Evolutionary conservation across 352 stramenopile species (phyloP).

Genomic region (Phytophthora capsici): DNA sequence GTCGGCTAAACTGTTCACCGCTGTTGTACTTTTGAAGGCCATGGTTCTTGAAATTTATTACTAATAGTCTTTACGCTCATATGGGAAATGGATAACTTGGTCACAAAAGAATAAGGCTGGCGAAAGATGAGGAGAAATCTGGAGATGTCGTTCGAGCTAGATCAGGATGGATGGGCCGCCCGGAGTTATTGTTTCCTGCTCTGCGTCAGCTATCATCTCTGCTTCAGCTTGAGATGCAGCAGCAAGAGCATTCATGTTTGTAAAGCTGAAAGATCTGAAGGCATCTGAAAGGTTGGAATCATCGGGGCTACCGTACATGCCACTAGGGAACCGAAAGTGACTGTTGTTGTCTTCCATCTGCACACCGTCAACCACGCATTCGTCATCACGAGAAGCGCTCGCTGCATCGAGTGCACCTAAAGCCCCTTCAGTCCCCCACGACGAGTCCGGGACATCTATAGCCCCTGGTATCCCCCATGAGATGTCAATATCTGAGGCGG

Average conservation of each 20-base stretch:
- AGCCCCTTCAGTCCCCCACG: slow-evolving; percentile 23
- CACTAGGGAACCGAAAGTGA: slow-evolving; percentile 64
- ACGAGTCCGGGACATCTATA: slow-evolving; percentile 9
- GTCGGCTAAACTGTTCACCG: background rate
- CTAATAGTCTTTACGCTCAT: slow-evolving; percentile 37
- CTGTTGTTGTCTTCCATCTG: slow-evolving; percentile 46
- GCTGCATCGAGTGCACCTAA: slow-evolving; percentile 6
- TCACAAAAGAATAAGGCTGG: slow-evolving; percentile 9
- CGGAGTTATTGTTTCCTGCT: slow-evolving; percentile 47
- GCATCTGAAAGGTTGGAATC: slow-evolving; percentile 53
- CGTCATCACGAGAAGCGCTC: background rate
- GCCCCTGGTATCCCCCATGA: slow-evolving; percentile 23
- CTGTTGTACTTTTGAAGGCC: slow-evolving; percentile 11
- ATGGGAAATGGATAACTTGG: slow-evolving; percentile 11
- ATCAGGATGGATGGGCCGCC: slow-evolving; percentile 74
- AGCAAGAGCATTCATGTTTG: slow-evolving; percentile 86
- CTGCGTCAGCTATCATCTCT: slow-evolving; percentile 57
- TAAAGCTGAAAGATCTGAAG: slow-evolving; percentile 87
- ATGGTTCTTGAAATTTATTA: slow-evolving; percentile 26
- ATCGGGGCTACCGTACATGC: slow-evolving; percentile 61
- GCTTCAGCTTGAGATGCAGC: slow-evolving; percentile 80
- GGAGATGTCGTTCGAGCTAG: slow-evolving; percentile 28
- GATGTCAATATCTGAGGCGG: slow-evolving; percentile 26
- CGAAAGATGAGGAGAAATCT: slow-evolving; percentile 18
- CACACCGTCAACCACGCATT: slow-evolving; percentile 7